Evolutionary conservation across 495 filamentous ascomycete genomes (phyloP), one percentile per base, ranked within the genome.

Genomic region (Hypoxylon fragiforme): DNA sequence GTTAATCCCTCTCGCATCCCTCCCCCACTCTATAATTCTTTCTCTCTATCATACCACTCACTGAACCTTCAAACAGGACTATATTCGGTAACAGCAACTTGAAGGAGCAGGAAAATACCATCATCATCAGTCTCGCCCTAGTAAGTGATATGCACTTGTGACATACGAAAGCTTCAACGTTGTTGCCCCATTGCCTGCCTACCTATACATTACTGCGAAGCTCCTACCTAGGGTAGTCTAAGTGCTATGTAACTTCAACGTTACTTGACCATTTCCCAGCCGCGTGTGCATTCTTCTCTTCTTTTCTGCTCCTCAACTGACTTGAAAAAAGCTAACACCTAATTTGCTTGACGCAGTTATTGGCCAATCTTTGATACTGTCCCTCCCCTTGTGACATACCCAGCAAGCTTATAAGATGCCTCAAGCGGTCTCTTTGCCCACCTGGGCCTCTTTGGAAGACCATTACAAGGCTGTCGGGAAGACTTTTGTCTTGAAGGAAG

Each of bases 401-500:
- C 13, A 37, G 18, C 7, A 7, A 50, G 16, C n/a, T 47, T n/a
- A n/a, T n/a, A 67, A 51, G 32, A 80, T 81, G 77, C 73, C 77
- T 52, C 91, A 94, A 76, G 85, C 92, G 48, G 87, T 81, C 63
- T 85, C 90, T 43, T 84, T 96, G 49, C 73, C 83, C 41, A 84
- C 91, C 55, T 98, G 94, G 94, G 77, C 86, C 69, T 78, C 85
- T 63, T 90, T 97, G 69, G 87, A 95, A 76, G 79, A 88, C 57
- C 95, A 97, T 73, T 90, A 94, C 76, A 80, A 83, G 66, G 80
- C 77, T 32, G 81, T 94, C 24, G 91, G 91, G 48, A 89, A 89
- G 69, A 84, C 85, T 67, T 91, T 97, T 67, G 87, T 95, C 56
- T 78, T 98, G 57, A 96, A 94, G 76, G 88, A 96, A 44, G 86